Evolutionary conservation across 2,329 filamentous ascomycete species (phyloP).

Genomic region (Fusarium sp.): DNA sequence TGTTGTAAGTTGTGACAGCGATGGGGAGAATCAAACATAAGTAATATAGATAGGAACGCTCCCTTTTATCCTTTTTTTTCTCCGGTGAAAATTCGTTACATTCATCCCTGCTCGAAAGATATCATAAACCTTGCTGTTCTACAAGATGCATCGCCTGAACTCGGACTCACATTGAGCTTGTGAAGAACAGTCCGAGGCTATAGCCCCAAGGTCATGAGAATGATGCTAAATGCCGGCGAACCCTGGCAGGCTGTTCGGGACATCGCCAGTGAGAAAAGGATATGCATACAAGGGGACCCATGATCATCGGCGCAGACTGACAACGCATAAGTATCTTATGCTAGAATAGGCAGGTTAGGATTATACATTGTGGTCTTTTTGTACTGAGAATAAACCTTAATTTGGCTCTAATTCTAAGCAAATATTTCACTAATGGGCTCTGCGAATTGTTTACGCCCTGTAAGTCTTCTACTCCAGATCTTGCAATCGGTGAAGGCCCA

Average conservation of each 20-base stretch:
- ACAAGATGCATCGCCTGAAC: background rate
- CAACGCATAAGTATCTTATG: background rate
- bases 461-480: background rate
- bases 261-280: background rate
- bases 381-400: background rate
- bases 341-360: background rate
- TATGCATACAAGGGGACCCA: background rate
- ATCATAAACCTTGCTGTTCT: no score
- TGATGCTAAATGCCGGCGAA: background rate
- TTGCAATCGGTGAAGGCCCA: no score
- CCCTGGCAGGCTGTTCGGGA: background rate
- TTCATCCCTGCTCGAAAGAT: background rate
- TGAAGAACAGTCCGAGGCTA: background rate
- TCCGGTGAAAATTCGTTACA: background rate
- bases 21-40: background rate
- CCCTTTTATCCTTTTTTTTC: conserved; percentile 8
- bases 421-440: background rate
- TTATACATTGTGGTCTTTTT: background rate
- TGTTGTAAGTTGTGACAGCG: background rate
- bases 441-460: background rate
- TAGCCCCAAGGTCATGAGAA: background rate
- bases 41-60: background rate
- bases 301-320: background rate
- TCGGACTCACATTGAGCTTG: background rate
- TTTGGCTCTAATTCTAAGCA: background rate